Base-by-base conservation (phyloP, 2,329 filamentous ascomycete species). In the Ophioceras dolichostomum region DNA sequence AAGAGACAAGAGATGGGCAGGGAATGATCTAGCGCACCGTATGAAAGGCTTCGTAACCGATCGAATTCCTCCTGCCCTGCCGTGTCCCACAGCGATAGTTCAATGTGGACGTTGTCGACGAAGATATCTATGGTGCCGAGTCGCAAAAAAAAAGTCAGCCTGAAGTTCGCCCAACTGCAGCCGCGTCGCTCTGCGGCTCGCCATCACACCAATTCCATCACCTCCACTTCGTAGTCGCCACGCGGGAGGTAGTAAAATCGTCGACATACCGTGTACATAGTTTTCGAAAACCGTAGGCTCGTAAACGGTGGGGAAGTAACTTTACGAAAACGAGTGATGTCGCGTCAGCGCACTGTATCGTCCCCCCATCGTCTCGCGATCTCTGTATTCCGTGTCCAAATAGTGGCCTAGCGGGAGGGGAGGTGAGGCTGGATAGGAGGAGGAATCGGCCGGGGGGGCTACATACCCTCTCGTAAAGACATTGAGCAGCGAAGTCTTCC, bases 51-150 rank as follows among this genome's bases (percentile, higher is more conserved):
- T 53, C 91, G 83, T 60, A 98, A 66, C 37, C 91, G 79, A 63
- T 98, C 91, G 65, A 96, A 98, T 73, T 98, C 91, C 68, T 98
- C 91, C 64, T 98, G 91, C 19, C 91, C 91, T 28, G 91, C 91
- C 0, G 91, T 98, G 60, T 98, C 91, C 91, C 91, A 98, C 41
- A 98, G 73, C 41, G 89, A 95, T 39, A 98, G 72, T 61, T 98
- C 91, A 58, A 98, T 94, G 62, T 96, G 89, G 37, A 88, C 84
- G 55, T 82, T 88, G 58, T 98, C 91, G 57, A 98, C 91, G 60
- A 94, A 98, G 59, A 98, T 95, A 59, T 98, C 89, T 91, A 50
- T 14, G 14, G 9, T 10, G 14, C 3, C 8, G 12, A 16, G 7
- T 20, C 27, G 37, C 31, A 41, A 46, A 34, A 3, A 10, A 7